Evolutionary conservation across 371 early-diverging fungal species (phyloP), one percentile per base, ranked within the genome.

Genomic region (Entomophthora muscae): DNA sequence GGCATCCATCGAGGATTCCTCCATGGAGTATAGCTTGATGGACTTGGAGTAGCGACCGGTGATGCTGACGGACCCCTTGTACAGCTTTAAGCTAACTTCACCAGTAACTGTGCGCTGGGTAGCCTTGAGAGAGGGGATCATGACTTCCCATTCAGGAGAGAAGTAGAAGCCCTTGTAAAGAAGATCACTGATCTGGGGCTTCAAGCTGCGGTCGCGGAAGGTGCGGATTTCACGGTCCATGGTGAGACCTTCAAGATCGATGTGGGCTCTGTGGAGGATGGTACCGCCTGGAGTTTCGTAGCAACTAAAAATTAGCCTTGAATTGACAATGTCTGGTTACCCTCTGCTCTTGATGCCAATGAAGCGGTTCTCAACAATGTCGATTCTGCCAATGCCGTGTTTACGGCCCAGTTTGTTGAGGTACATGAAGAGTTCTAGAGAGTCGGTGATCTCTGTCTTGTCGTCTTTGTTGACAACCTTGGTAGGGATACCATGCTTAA

Each of bases 261-360:
- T 82, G 76, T 96, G 97, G 13, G 95, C 95, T 42, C 83, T 83
- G 69, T 90, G 89, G 65, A 96, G 78, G 64, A 96, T 89, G 54
- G 95, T 95, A 61, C 95, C 97, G 60, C 91, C 95, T 58, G 97
- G 97, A 51, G 95, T 93, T 76, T 96, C 97, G 82, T 96, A 96
- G 78, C 95, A 96, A 67, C 79, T 76, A 65, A n/a, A n/a, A 2
- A 17, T 17, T 5, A 27, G n/a, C 2, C 26, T 54, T 23, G 22
- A 66, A 29, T 33, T 29, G 22, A 1, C 17, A 23, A 51, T 33
- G 42, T 24, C 13, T 29, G n/a, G 42, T 53, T 64, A 78, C 70
- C 94, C 97, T 63, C 95, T 90, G 60, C 91, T 91, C 81, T 97
- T 97, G 80, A 97, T 90, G 64, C 97, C 97, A 65, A 97, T 93